Conservation (phyloP, 2,329 filamentous ascomycete genomes). For the Aaosphaeria pasadenensis region DNA sequence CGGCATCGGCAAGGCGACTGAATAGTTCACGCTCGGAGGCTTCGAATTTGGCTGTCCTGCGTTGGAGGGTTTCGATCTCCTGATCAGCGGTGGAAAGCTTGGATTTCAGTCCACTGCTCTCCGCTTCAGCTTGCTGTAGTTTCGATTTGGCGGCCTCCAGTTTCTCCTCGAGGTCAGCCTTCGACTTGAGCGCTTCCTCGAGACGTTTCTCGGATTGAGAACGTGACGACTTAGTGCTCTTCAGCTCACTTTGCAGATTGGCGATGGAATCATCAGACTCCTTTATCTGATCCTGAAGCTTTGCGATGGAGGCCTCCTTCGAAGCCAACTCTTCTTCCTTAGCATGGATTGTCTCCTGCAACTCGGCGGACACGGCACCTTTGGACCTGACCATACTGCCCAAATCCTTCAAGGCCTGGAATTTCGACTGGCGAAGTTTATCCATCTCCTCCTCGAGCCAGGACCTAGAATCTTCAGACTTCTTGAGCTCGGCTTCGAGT, state of each 20-base stretch:
- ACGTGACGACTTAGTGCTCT: slow-evolving; percentile 13
- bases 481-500: slow-evolving; percentile 1
- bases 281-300: neutral
- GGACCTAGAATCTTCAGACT: slow-evolving; percentile 5
- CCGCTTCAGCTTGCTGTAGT: neutral
- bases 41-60: slow-evolving; percentile 23
- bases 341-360: neutral
- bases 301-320: neutral
- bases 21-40: slow-evolving; percentile 27
- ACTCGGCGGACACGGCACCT: neutral
- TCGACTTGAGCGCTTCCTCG: neutral
- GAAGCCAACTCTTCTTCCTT: neutral
- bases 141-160: neutral
- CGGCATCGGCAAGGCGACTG: slow-evolving; percentile 24
- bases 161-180: neutral
- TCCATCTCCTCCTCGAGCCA: slow-evolving; percentile 2
- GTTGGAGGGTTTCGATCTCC: slow-evolving; percentile 22
- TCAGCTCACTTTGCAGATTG: slow-evolving; percentile 2
- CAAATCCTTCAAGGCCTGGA: neutral
- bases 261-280: neutral
- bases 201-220: slow-evolving; percentile 4
- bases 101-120: slow-evolving; percentile 14
- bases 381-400: neutral
- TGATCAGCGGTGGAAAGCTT: slow-evolving; percentile 22
- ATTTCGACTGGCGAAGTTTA: neutral